Conservation (phyloP, 345 rosid genomes). For the Aquilaria malaccensis region DNA sequence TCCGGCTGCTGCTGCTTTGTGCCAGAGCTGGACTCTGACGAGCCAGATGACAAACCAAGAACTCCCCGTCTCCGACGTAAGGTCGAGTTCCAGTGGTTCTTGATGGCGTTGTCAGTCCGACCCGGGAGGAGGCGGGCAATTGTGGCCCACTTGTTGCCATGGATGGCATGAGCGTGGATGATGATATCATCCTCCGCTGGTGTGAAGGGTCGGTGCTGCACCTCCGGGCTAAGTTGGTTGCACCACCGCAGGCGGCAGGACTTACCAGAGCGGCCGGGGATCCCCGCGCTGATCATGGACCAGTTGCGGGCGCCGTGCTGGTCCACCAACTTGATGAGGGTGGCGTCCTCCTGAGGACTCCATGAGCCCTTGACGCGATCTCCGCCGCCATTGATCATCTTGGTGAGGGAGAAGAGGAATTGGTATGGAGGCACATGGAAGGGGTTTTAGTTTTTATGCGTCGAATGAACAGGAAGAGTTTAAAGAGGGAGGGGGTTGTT, state of each 20-base stretch:
- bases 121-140: constrained; percentile 57
- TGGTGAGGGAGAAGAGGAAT: not conserved
- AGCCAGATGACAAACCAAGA: constrained; percentile 7
- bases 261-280: constrained; percentile 64
- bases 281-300: constrained; percentile 50
- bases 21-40: constrained; percentile 29
- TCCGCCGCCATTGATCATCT: constrained; percentile 10
- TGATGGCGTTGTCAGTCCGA: constrained; percentile 60
- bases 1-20: constrained; percentile 13
- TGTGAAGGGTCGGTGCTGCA: constrained; percentile 59
- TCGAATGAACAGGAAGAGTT: constrained; percentile 4
- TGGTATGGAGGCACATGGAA: not conserved
- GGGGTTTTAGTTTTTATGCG: not conserved
- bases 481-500: constrained; percentile 26
- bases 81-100: constrained; percentile 73
- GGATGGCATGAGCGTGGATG: constrained; percentile 40
- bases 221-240: constrained; percentile 59
- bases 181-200: constrained; percentile 49
- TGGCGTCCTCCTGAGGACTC: constrained; percentile 57
- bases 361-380: constrained; percentile 52
- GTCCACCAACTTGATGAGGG: constrained; percentile 35
- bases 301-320: constrained; percentile 64
- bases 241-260: constrained; percentile 71
- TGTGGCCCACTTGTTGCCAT: constrained; percentile 69
- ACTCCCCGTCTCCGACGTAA: constrained; percentile 24